Evolutionary conservation across 1,139 yeast species (phyloP), one percentile per base, ranked within the genome.

Genomic region (Starmera stellimalicola): DNA sequence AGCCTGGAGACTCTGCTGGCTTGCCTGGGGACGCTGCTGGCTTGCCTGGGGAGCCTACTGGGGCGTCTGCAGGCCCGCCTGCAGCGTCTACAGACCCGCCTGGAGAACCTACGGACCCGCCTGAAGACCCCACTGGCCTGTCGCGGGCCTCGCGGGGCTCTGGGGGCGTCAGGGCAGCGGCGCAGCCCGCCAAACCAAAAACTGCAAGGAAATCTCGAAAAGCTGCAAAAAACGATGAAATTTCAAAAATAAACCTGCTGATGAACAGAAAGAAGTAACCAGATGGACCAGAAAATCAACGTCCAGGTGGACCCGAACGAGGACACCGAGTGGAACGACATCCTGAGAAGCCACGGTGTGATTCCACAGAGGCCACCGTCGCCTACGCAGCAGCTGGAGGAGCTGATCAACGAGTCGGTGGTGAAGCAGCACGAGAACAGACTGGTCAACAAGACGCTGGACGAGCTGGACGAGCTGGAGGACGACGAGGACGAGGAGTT

Each of bases 281-380:
- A 33, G 35, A 26, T 33, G 35, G 44, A 42, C 18, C 43, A 40
- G 18, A 46, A 47, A 40, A 44, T 48, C 30, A 41, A 46, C 25
- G 93, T 87, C 33, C 88, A 87, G 58, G 96, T 88, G 36, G 88
- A 91, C 58, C 96, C 95, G 25, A 75, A 73, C 42, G 98, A 91
- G 58, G 99, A 91, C 54, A 91, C 98, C 2, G 98, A 91, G 57
- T 91, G 99, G 98, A 91, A 91, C 54, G 99, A 91, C 58, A 87
- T 91, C 43, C 67, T 91, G 31, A 66, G 99, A 43, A 71, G 74
- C 6, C 85, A 88, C 43, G 97, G 97, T 10, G 76, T 91, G 41
- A 85, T 91, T 34, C 98, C 98, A 0, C 88, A 84, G 52, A 77
- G 79, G 48, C 87, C 94, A 22, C 91, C 93, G 16, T 84, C 94